Evolutionary conservation across 2,329 filamentous ascomycete species (phyloP).

Genomic region (Penicillium sp.): DNA sequence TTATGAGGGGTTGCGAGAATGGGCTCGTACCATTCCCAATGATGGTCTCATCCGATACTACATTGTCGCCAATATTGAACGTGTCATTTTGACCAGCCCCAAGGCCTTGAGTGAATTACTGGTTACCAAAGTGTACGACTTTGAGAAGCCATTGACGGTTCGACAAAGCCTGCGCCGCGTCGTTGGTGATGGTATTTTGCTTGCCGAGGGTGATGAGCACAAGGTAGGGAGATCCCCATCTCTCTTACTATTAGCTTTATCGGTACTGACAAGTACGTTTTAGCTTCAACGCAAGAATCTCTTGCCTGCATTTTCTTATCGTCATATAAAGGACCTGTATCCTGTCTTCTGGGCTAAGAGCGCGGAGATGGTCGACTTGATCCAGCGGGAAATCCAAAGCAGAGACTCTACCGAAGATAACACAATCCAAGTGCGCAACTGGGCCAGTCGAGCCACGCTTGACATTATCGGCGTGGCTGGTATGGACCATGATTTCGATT

Average conservation of each 20-base stretch:
- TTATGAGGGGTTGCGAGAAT: conserved; percentile 37
- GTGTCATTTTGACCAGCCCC: conserved; percentile 56
- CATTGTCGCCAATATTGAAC: conserved; percentile 57
- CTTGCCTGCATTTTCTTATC: conserved; percentile 77
- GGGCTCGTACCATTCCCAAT: conserved; percentile 60
- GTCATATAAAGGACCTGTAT: conserved; percentile 79
- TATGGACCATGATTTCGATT: conserved; percentile 65
- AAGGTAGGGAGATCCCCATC: conserved; percentile 45
- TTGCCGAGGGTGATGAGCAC: conserved; percentile 89
- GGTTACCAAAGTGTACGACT: conserved; percentile 64
- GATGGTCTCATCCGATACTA: conserved; percentile 65
- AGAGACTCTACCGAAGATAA: conserved; percentile 33
- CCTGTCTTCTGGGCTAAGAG: conserved; percentile 78
- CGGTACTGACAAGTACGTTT: not conserved
- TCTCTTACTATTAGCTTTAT: too few species aligned
- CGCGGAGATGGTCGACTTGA: conserved; percentile 59
- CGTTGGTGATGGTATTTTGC: conserved; percentile 48
- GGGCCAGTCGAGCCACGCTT: conserved; percentile 64
- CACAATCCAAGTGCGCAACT: conserved; percentile 55
- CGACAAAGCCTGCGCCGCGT: conserved; percentile 34
- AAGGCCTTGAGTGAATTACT: conserved; percentile 67
- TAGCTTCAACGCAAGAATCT: conserved; percentile 66
- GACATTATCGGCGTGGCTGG: conserved; percentile 72
- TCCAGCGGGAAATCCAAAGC: conserved; percentile 46
- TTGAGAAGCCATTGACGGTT: conserved; percentile 57